These are phyloP conservation scores for Podaxis carcinomalis DNA, from an alignment of 768 basidiomycete species.

Conservation along the genomic window DNA sequence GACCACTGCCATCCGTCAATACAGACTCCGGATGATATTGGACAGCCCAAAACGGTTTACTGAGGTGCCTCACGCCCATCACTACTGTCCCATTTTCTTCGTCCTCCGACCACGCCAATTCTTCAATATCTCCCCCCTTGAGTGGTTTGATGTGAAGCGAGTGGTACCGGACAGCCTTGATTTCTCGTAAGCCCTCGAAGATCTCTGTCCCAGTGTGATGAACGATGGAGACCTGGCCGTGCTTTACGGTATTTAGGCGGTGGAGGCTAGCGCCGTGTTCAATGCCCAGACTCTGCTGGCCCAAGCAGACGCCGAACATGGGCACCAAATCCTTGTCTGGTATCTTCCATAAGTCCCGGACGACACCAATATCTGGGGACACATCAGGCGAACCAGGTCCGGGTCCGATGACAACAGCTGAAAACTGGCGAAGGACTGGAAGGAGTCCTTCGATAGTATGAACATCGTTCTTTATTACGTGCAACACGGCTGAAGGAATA, in stretches of 20 bases:
- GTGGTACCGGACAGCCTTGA: slow-evolving; percentile 74
- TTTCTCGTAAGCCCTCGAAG: slow-evolving; percentile 51
- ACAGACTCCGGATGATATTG: slow-evolving; percentile 90
- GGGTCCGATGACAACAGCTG: slow-evolving; percentile 71
- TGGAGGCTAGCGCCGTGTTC: slow-evolving; percentile 59
- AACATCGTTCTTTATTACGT: slow-evolving; percentile 73
- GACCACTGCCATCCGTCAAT: slow-evolving; percentile 63
- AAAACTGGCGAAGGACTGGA: slow-evolving; percentile 54
- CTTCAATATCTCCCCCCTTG: slow-evolving; percentile 47
- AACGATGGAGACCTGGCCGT: slow-evolving; percentile 55
- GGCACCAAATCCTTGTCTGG: slow-evolving; percentile 50
- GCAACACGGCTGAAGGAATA: slow-evolving; percentile 56
- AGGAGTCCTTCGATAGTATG: slow-evolving; percentile 45
- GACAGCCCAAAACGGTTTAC: slow-evolving; percentile 78
- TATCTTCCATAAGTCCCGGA: slow-evolving; percentile 69
- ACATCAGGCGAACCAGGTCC: slow-evolving; percentile 76
- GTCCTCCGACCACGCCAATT: slow-evolving; percentile 72
- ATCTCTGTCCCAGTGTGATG: slow-evolving; percentile 55
- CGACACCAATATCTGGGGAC: slow-evolving; percentile 59
- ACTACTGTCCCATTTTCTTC: slow-evolving; percentile 63
- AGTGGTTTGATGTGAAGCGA: slow-evolving; percentile 63
- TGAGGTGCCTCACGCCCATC: slow-evolving; percentile 68
- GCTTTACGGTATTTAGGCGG: slow-evolving; percentile 32
- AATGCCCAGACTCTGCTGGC: slow-evolving; percentile 70
- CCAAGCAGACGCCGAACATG: slow-evolving; percentile 81